These are phyloP conservation scores for Cunninghamia lanceolata DNA, from an alignment of 75 land plant genomes.

Conservation along the genomic window DNA sequence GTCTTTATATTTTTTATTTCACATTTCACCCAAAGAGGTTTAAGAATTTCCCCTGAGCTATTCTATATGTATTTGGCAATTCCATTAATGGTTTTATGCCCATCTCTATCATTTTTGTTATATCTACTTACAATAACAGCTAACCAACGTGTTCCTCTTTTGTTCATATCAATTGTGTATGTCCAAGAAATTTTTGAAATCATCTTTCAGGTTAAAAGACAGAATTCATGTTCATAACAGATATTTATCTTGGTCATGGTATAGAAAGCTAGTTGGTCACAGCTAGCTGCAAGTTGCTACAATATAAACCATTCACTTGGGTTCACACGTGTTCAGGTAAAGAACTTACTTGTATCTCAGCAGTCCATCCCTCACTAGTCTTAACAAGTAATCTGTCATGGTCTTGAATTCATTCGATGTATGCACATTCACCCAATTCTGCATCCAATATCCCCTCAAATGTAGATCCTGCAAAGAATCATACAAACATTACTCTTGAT, in stretches of 20 bases:
- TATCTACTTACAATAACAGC: not conserved
- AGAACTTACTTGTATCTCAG: slow-evolving; percentile 75
- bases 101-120: not conserved
- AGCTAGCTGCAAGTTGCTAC: not conserved
- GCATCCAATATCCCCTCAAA: slow-evolving; percentile 91
- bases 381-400: slow-evolving; percentile 73
- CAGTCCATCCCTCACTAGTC: slow-evolving; percentile 56
- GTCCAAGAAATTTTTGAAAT: not conserved
- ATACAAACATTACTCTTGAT: not conserved
- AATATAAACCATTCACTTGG: not conserved
- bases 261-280: not conserved
- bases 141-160: not conserved
- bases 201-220: not conserved
- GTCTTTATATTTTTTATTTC: not conserved
- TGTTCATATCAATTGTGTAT: not conserved
- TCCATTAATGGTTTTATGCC: not conserved
- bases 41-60: not conserved
- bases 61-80: not conserved
- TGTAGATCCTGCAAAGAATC: slow-evolving; percentile 59
- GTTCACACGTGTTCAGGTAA: not conserved
- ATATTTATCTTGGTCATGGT: not conserved
- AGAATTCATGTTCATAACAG: not conserved
- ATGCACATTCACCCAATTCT: slow-evolving; percentile 76
- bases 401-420: slow-evolving; percentile 49
- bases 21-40: not conserved